phyloP scores from a whole-genome alignment of 306 rosid genomes.

The Vicia faba region DNA sequence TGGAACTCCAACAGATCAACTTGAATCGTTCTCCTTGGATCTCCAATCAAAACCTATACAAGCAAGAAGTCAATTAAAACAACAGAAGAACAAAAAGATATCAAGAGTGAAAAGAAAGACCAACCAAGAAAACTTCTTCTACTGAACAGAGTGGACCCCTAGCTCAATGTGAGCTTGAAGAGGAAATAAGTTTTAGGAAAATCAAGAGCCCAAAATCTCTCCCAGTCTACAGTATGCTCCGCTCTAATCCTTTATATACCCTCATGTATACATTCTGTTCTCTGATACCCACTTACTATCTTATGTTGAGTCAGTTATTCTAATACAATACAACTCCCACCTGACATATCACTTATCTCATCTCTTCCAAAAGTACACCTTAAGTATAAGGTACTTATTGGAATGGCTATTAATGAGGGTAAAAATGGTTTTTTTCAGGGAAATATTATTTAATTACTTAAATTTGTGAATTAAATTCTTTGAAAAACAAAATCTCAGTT shows the following conservation, averaged over 20 bases:
- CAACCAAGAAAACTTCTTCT: not conserved
- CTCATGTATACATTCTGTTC: not conserved
- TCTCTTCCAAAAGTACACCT: not conserved
- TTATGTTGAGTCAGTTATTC: not conserved
- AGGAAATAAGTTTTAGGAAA: not conserved
- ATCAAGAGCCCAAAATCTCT: not conserved
- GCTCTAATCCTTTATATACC: not conserved
- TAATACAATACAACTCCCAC: not conserved
- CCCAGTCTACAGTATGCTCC: not conserved
- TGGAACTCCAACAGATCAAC: constrained; percentile 80
- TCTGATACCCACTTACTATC: constrained; percentile 1
- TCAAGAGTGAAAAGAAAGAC: constrained; percentile 1
- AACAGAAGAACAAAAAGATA: constrained; percentile 19
- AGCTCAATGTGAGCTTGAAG: not conserved
- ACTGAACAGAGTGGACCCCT: not conserved
- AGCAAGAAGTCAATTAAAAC: constrained; percentile 29
- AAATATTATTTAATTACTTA: not conserved
- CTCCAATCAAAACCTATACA: constrained; percentile 76
- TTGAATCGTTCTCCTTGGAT: constrained; percentile 89
- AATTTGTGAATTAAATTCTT: constrained; percentile 4
- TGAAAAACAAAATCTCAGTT: constrained; percentile 2
- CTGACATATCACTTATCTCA: not conserved
- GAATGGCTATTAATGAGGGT: constrained; percentile 8
- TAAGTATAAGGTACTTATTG: not conserved
- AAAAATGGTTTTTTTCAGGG: not conserved